Base-by-base conservation (phyloP, 2,329 filamentous ascomycete genomes). In the Dothistroma septosporum region DNA sequence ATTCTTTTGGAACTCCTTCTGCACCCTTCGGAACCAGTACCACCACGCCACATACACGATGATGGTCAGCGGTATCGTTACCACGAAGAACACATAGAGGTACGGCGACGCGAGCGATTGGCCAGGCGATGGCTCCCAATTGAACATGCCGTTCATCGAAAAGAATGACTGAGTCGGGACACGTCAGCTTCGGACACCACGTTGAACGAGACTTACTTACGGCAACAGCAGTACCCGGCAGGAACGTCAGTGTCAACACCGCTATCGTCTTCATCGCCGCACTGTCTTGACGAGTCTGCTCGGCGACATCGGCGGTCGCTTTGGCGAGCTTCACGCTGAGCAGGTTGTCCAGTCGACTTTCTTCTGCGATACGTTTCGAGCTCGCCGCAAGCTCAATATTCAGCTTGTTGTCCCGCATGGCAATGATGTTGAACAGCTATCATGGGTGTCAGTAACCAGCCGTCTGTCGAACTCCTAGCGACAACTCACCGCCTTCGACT, bases 241-340 rank as follows among this genome's bases (percentile, higher is more conserved):
- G 71, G 70, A 79, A 79, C 5, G 77, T 69, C 19, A 79, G 63
- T 0, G 78, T 79, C 61, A 77, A 69, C 9, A 79, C 70, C 0
- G 78, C 78, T 19, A 80, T 78, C 0, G 76, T 77, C 65, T 78
- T 78, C 78, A 80, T 79, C 12, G 75, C 77, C 16, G 74, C 71
- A 44, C 71, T 76, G 64, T 54, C 71, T 60, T 24, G 71, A 70
- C 55, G 72, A 65, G 71, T 74, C 48, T 73, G 69, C 44, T 74
- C 70, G 19, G 71, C 72, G 41, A 74, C 66, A 46, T 73, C 70
- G 8, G 70, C 70, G 6, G 72, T 73, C n/a, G 70, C 68, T 55
- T 71, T 70, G 16, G 72, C 72, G 44, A 74, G 66, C 58, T 73
- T 72, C 19, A 74, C 64, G 52, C 71, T 73, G 24, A 74, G 65